phyloP scores from a whole-genome alignment of 352 stramenopile species.

The Plasmopara halstedii region DNA sequence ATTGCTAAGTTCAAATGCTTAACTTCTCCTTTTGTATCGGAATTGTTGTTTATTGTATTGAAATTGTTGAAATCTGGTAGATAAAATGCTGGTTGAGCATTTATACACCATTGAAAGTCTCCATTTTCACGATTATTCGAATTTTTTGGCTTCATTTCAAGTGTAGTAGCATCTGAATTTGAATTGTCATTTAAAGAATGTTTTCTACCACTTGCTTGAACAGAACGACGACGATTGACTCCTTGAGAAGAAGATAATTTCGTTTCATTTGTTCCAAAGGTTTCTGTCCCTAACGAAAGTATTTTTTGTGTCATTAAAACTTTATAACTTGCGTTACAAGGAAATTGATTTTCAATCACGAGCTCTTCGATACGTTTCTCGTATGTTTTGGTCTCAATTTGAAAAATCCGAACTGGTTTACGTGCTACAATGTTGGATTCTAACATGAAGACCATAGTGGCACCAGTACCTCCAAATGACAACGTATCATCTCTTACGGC shows the following conservation, averaged over 20 bases:
- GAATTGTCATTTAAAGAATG: constrained; percentile 6
- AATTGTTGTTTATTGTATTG: not conserved
- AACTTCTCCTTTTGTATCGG: not conserved
- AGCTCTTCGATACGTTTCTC: constrained; percentile 74
- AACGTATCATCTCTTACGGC: constrained; percentile 35
- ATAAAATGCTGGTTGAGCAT: constrained; percentile 62
- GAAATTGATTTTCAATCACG: constrained; percentile 85
- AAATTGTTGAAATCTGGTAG: constrained; percentile 43
- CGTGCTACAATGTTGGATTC: constrained; percentile 74
- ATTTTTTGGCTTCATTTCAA: constrained; percentile 3
- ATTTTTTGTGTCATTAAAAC: constrained; percentile 57
- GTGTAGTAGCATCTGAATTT: not conserved
- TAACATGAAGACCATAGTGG: constrained; percentile 88
- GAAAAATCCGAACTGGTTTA: constrained; percentile 72
- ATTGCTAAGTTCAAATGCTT: too few relatives aligned
- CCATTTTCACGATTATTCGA: constrained; percentile 25
- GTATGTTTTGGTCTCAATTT: constrained; percentile 73
- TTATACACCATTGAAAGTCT: constrained; percentile 59
- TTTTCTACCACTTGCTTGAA: not conserved
- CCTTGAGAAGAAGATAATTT: constrained; percentile 6
- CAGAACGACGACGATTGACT: constrained; percentile 7
- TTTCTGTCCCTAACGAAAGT: constrained; percentile 1
- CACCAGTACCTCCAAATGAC: constrained; percentile 20
- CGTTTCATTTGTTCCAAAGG: not conserved
- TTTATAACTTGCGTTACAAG: constrained; percentile 55